phyloP scores from a whole-genome alignment of 2,329 filamentous ascomycete species.

The Aspergillus sp. region DNA sequence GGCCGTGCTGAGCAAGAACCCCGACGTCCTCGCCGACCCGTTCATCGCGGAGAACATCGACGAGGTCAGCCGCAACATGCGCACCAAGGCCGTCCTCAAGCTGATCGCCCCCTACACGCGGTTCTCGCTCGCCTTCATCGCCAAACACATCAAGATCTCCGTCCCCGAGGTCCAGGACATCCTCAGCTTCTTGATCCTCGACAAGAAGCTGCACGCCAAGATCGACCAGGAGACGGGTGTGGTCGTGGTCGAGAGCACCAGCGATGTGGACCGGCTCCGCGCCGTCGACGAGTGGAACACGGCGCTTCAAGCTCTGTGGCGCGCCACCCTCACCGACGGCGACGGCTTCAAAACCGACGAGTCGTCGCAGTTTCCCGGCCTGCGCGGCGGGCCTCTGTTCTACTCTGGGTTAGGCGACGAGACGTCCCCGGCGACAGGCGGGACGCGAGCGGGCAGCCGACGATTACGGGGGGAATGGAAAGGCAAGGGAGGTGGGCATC shows the following conservation, averaged over 20 bases:
- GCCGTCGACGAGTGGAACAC: constrained; percentile 71
- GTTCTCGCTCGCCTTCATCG: constrained; percentile 85
- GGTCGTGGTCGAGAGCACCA: constrained; percentile 72
- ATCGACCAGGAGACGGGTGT: constrained; percentile 86
- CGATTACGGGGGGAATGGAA: constrained; percentile 26
- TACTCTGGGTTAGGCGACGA: constrained; percentile 33
- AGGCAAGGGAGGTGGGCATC: constrained; percentile 18
- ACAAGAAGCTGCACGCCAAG: constrained; percentile 79
- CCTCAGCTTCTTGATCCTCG: constrained; percentile 87
- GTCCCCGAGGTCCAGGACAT: constrained; percentile 90
- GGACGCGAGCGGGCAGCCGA: constrained; percentile 20
- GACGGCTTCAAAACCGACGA: constrained; percentile 61
- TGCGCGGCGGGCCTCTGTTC: constrained; percentile 25
- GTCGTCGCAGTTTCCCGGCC: constrained; percentile 22
- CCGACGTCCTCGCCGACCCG: constrained; percentile 82
- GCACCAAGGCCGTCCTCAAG: constrained; percentile 90
- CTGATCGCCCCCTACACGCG: constrained; percentile 92
- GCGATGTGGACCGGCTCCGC: constrained; percentile 66
- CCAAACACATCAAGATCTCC: constrained; percentile 80
- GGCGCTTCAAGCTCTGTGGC: constrained; percentile 67
- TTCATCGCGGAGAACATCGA: constrained; percentile 99
- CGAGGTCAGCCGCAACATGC: constrained; percentile 96
- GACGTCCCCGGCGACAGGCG: constrained; percentile 10
- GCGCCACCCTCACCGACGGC: constrained; percentile 70
- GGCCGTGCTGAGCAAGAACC: constrained; percentile 79